phyloP scores from a whole-genome alignment of 2,329 filamentous ascomycete species.

The Rugonectria rugulosa region DNA sequence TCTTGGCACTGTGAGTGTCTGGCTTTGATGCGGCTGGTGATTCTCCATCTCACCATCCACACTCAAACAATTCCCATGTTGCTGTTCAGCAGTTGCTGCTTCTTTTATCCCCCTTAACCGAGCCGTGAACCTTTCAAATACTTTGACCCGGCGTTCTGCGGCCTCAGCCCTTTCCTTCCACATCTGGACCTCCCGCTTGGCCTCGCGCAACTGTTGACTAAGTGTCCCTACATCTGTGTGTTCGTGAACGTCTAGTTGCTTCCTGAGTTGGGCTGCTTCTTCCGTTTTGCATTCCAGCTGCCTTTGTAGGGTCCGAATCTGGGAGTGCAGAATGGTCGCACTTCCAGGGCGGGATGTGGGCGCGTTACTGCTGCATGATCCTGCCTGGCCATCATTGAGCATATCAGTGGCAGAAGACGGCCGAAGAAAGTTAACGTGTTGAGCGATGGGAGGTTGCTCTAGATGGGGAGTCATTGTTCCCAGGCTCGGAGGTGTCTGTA shows the following conservation, averaged over 20 bases:
- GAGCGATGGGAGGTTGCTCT: conserved; percentile 49
- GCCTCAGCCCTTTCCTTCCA: conserved; percentile 65
- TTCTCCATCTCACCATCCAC: neutral
- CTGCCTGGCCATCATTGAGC: conserved; percentile 1
- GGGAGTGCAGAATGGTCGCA: conserved; percentile 52
- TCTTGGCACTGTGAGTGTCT: conserved; percentile 8
- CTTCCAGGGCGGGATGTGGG: conserved; percentile 36
- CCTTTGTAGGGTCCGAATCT: conserved; percentile 58
- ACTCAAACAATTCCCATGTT: neutral
- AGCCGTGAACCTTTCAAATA: conserved; percentile 54
- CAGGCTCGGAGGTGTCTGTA: conserved; percentile 40
- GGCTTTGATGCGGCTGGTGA: conserved; percentile 1
- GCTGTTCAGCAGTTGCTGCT: conserved; percentile 15
- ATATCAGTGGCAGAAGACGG: conserved; percentile 43
- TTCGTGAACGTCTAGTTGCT: conserved; percentile 54
- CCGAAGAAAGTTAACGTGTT: conserved; percentile 46
- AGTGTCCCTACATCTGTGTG: conserved; percentile 54
- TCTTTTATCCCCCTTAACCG: conserved; percentile 44
- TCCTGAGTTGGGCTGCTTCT: conserved; percentile 53
- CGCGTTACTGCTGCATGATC: neutral
- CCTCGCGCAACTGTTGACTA: conserved; percentile 55
- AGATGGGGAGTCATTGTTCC: conserved; percentile 49
- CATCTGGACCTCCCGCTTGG: conserved; percentile 42
- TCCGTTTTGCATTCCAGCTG: conserved; percentile 56
- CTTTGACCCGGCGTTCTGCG: conserved; percentile 60